Conservation (phyloP, 164 flowering plant species). For the Stephania cephalantha region DNA sequence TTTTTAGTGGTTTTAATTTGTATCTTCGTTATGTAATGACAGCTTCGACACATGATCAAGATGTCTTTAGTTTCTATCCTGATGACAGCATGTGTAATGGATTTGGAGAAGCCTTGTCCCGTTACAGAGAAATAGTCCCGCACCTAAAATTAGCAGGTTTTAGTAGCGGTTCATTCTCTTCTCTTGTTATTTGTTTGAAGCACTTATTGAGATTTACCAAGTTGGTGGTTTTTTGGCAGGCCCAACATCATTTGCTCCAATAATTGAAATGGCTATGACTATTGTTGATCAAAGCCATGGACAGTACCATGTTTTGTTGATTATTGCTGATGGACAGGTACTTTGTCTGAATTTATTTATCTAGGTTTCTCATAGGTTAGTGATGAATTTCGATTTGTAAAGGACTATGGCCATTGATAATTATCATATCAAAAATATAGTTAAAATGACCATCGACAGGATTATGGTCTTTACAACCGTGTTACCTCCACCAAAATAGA, state of each 20-base stretch:
- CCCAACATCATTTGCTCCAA: slow-evolving; percentile 95
- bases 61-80: slow-evolving; percentile 81
- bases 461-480: neutral
- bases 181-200: slow-evolving; percentile 1
- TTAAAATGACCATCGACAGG: neutral
- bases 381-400: neutral
- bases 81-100: slow-evolving; percentile 78
- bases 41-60: slow-evolving; percentile 91
- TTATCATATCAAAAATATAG: neutral
- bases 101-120: slow-evolving; percentile 72
- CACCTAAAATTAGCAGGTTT: slow-evolving; percentile 75
- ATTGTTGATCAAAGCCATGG: slow-evolving; percentile 88
- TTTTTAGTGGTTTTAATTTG: neutral
- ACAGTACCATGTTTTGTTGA: slow-evolving; percentile 89
- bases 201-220: neutral
- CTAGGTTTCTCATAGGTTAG: neutral
- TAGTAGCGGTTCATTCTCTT: neutral
- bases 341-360: neutral
- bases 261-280: slow-evolving; percentile 78
- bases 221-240: slow-evolving; percentile 40
- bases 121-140: slow-evolving; percentile 80
- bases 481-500: neutral
- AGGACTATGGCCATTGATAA: neutral
- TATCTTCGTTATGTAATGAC: slow-evolving; percentile 21
- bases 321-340: slow-evolving; percentile 99